A percentile compares a stretch with the other conserved stretches of the same genome.
Evolutionary conservation across 139 green algal genomes (phyloP).

Genomic region (Micractinium conductrix): DNA sequence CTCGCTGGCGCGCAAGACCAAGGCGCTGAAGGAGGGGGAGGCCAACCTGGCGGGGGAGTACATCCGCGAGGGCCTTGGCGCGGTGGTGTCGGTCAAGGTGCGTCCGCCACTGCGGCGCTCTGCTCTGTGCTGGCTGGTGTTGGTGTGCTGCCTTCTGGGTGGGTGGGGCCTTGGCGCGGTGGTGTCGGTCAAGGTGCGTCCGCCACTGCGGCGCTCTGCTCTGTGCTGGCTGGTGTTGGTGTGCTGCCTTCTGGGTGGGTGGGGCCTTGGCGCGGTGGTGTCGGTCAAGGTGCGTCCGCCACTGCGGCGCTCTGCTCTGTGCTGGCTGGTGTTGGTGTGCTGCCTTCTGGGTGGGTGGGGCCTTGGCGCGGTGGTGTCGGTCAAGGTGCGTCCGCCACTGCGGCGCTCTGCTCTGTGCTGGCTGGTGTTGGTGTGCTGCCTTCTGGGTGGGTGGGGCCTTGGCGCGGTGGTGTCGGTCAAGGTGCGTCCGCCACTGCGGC

Average conservation of each 20-base stretch:
- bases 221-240: background rate
- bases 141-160: background rate
- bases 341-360: too few species aligned
- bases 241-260: background rate
- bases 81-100: constrained; percentile 82
- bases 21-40: constrained; percentile 82
- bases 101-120: background rate
- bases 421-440: background rate
- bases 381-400: constrained; percentile 60
- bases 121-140: background rate
- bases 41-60: constrained; percentile 89
- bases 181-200: constrained; percentile 76
- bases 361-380: constrained; percentile 72
- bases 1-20: constrained; percentile 71
- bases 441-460: too few species aligned
- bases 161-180: too few species aligned
- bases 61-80: constrained; percentile 85
- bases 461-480: constrained; percentile 79
- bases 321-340: too few species aligned
- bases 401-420: background rate
- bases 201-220: background rate
- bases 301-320: too few species aligned
- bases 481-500: constrained; percentile 19
- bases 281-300: too few species aligned
- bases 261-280: too few species aligned